Base-by-base conservation (phyloP, 2,329 filamentous ascomycete genomes). In the Didymella glomerata region DNA sequence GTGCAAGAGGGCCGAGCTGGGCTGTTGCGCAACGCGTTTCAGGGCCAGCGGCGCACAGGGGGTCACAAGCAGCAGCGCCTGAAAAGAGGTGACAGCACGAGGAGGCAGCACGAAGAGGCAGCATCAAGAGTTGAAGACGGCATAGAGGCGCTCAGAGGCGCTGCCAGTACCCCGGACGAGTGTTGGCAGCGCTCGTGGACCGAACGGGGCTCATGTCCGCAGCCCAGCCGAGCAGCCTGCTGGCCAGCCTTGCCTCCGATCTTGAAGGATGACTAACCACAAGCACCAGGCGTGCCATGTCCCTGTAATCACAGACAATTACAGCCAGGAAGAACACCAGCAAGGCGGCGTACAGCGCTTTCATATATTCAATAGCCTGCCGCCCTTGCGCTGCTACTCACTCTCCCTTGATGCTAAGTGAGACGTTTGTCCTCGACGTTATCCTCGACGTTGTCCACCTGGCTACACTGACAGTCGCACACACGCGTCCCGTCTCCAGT, bases 1-100 rank as follows among this genome's bases (percentile, higher is more conserved):
- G 62, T 41, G 18, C 45, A 52, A 52, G 45, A 51, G 61, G 48
- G 58, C 56, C 57, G 49, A 40, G 41, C 46, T 54, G 48, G 16
- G 38, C 55, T 64, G 62, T 53, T 53, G 64, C 63, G 67, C 65
- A 61, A 10, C 54, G 47, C 27, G 71, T 72, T 72, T 72, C 69
- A 72, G 68, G 59, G 62, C 48, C 55, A 63, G 61, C 56, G 58
- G 57, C 57, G 57, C 63, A 61, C 57, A 61, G 38, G 61, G 57
- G 58, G 57, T 57, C 62, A 64, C 61, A 55, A 48, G 57, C 61
- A 53, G 54, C 48, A 32, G 6, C 4, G 14, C 4, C 13, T 14
- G 28, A 13, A 38, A 28, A 32, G 38, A 30, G 40, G 22, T 36
- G 55, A 30, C 44, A 49, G 49, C 45, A 42, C 49, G 45, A 28